A percentile compares a stretch with the other conserved stretches of the same genome.
Conservation (phyloP, 768 basidiomycete genomes). For the Podaxis pistillaris region DNA sequence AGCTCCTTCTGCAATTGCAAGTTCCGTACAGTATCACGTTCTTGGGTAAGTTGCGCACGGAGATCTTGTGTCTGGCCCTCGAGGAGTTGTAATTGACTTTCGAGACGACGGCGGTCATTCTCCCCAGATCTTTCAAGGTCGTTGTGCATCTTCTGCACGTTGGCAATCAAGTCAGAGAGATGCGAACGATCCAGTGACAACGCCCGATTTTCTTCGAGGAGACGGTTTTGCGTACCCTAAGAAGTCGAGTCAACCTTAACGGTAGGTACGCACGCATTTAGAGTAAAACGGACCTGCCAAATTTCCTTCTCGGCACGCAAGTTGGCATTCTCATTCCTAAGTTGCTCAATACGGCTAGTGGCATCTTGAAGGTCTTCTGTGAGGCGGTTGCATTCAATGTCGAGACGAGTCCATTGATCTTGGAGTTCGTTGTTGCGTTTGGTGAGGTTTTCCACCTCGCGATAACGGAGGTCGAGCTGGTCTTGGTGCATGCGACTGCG, state of each 20-base stretch:
- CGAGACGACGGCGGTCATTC: conserved; percentile 79
- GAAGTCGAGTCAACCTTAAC: neutral
- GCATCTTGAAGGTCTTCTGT: conserved; percentile 63
- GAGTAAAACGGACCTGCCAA: conserved; percentile 65
- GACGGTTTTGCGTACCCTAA: conserved; percentile 74
- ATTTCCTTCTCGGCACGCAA: conserved; percentile 92
- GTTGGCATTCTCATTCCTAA: conserved; percentile 84
- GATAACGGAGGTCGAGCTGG: conserved; percentile 56
- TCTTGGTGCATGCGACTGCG: conserved; percentile 73
- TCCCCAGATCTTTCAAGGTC: conserved; percentile 83
- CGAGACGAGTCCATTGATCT: conserved; percentile 70
- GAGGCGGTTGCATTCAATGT: conserved; percentile 71
- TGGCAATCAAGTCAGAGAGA: conserved; percentile 83
- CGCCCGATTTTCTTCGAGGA: conserved; percentile 83
- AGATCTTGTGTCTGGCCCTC: conserved; percentile 80
- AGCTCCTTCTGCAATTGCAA: conserved; percentile 78
- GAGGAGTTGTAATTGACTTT: conserved; percentile 74
- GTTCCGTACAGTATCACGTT: conserved; percentile 74
- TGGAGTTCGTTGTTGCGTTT: conserved; percentile 72
- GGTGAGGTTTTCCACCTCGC: conserved; percentile 63
- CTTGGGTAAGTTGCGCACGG: conserved; percentile 64
- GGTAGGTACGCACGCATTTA: neutral
- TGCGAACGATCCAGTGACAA: conserved; percentile 81
- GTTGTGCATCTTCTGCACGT: conserved; percentile 87
- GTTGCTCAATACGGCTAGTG: conserved; percentile 64